A percentile compares a stretch with the other conserved stretches of the same genome.
Evolutionary conservation across 176 grass and related monocot genomes (phyloP).

Genomic region (Cenchrus purpureus): DNA sequence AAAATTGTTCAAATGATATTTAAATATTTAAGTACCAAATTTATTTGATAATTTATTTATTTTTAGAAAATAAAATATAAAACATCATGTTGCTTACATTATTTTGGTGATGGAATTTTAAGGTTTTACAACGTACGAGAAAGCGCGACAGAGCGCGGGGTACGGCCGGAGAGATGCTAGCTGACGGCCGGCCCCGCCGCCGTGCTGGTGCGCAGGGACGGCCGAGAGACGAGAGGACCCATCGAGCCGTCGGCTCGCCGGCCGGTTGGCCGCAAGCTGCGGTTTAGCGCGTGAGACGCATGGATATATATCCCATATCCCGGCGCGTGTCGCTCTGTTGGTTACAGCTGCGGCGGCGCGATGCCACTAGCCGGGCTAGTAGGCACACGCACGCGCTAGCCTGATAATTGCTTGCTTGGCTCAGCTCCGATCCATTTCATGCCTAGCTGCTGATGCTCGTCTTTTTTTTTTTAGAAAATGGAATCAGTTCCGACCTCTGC

Average conservation of each 20-base stretch:
- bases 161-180: neutral
- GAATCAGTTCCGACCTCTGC: no score
- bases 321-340: constrained; percentile 26
- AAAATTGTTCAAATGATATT: no score
- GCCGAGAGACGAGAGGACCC: neutral
- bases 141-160: constrained; percentile 54
- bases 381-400: neutral
- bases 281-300: neutral
- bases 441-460: neutral
- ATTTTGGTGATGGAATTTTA: no score
- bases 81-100: no score
- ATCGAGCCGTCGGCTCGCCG: neutral
- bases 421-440: neutral
- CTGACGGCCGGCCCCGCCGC: neutral
- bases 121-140: neutral
- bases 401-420: neutral
- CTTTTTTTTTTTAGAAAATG: no score
- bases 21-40: no score
- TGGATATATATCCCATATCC: constrained; percentile 1
- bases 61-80: no score
- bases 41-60: no score
- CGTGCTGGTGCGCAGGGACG: neutral
- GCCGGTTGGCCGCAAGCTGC: constrained; percentile 34
- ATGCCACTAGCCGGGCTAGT: neutral
- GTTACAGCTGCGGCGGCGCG: constrained; percentile 34